These are phyloP conservation scores for Erythrobasidium hasegawianum DNA, from an alignment of 1,284 basidiomycete genomes.

Conservation along the genomic window DNA sequence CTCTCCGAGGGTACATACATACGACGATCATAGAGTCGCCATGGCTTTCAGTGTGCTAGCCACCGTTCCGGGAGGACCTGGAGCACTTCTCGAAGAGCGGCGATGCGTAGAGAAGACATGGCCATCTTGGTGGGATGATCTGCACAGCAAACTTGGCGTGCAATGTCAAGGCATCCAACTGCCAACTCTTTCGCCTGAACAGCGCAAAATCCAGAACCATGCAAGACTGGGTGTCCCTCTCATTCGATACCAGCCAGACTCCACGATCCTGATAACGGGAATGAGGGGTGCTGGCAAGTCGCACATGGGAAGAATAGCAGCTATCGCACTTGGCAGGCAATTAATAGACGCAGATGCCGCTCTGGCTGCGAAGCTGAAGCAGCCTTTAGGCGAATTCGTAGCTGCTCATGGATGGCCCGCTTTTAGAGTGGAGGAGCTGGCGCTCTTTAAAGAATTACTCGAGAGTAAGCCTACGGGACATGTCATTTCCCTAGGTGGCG, in stretches of 20 bases:
- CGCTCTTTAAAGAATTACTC: slow-evolving; percentile 49
- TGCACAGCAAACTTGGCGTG: slow-evolving; percentile 94
- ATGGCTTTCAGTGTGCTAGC: slow-evolving; percentile 96
- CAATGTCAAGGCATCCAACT: slow-evolving; percentile 79
- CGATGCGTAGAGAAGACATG: slow-evolving; percentile 99
- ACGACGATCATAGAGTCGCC: slow-evolving; percentile 96
- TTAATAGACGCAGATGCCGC: slow-evolving; percentile 84
- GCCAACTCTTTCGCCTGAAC: slow-evolving; percentile 44
- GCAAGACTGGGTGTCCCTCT: slow-evolving; percentile 32
- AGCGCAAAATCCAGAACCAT: slow-evolving; percentile 11
- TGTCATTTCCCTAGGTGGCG: slow-evolving; percentile 89
- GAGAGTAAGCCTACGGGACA: slow-evolving; percentile 54
- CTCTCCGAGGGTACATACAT: slow-evolving; percentile 69
- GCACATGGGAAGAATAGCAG: slow-evolving; percentile 75
- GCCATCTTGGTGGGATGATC: slow-evolving; percentile 99
- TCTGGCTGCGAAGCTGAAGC: slow-evolving; percentile 65
- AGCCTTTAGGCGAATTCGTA: slow-evolving; percentile 72
- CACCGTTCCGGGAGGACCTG: slow-evolving; percentile 59
- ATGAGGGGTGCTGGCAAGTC: slow-evolving; percentile 98
- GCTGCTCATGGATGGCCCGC: slow-evolving; percentile 68
- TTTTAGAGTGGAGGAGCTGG: slow-evolving; percentile 59
- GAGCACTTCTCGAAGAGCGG: slow-evolving; percentile 87
- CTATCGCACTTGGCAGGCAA: slow-evolving; percentile 66
- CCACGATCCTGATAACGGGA: slow-evolving; percentile 80
- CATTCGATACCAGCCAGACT: slow-evolving; percentile 48